These are phyloP conservation scores for Pneumocystis wakefieldiae DNA, from an alignment of 1,139 yeast species.

Conservation along the genomic window DNA sequence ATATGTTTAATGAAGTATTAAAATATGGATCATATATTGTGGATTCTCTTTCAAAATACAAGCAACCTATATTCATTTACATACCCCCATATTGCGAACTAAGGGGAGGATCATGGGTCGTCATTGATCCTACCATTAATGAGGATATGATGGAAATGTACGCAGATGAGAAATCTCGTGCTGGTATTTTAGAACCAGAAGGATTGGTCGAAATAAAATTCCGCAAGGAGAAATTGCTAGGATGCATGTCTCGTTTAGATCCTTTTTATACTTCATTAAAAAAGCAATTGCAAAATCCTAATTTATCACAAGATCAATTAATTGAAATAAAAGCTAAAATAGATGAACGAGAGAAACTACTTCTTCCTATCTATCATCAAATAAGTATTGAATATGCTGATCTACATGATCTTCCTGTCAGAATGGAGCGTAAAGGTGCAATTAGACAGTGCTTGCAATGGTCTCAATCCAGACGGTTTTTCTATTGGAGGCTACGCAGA, in stretches of 20 bases:
- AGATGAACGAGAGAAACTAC: constrained; percentile 59
- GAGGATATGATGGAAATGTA: constrained; percentile 98
- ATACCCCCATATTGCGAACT: constrained; percentile 97
- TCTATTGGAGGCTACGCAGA: constrained; percentile 98
- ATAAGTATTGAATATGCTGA: constrained; percentile 93
- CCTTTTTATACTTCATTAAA: constrained; percentile 48
- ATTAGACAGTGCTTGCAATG: constrained; percentile 75
- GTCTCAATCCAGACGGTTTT: constrained; percentile 80
- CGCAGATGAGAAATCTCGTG: constrained; percentile 92
- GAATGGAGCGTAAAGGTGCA: constrained; percentile 91
- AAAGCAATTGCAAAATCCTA: constrained; percentile 27
- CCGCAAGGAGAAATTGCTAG: constrained; percentile 77
- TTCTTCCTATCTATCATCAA: constrained; percentile 82
- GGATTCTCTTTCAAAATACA: constrained; percentile 88
- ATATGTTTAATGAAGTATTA: constrained; percentile 95
- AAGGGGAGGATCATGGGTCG: constrained; percentile 99
- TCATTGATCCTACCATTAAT: constrained; percentile 95
- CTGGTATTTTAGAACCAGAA: constrained; percentile 96
- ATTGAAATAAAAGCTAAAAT: constrained; percentile 50
- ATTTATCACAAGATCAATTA: constrained; percentile 48
- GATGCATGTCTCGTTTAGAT: constrained; percentile 84
- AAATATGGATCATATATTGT: constrained; percentile 94
- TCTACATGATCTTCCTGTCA: constrained; percentile 90
- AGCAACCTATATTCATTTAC: constrained; percentile 90
- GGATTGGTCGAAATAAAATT: constrained; percentile 98